Base-by-base conservation (phyloP, 768 basidiomycete genomes). In the Tulasnella sp. region DNA sequence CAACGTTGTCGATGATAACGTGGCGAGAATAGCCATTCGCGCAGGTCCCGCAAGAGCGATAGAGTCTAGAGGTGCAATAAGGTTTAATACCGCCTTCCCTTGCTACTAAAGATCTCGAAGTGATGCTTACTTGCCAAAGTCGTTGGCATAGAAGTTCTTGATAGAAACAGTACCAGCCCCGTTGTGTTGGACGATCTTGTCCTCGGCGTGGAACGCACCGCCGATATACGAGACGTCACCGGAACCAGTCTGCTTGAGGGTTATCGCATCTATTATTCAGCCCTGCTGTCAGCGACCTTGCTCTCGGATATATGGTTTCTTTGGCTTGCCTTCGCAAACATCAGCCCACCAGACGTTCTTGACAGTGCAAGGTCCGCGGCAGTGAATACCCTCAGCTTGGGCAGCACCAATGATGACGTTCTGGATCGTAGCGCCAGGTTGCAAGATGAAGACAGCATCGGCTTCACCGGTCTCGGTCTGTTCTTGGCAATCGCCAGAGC, bases 161-260 rank as follows among this genome's bases (percentile, higher is more conserved):
- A 75, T 75, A 3, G 41, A 50, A 11, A 75, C 74, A 3, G 74
- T 75, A 24, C 74, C 74, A 8, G 42, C 74, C 1, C 74, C 74
- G 75, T 80, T 80, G 34, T 80, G 80, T 44, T 80, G 80, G 12
- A 80, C 80, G 75, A 80, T 41, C 80, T 80, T 80, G 80, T 80
- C 75, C 31, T 60, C 50, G 18, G 75, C 80, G 18, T 77, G 31
- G 44, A 73, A 73, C 1, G 80, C 80, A 31, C 80, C 80, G 3
- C 80, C 80, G 80, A 80, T 80, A 42, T 76, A 73, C 1, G 80
- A 80, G 22, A 44, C 41, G 16, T 73, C 80, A 20, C 12, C 16
- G 20, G 73, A 2, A 4, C 73, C 73, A 7, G 80, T 54, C 50
- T 80, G 80, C 76, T 77, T 77, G 41, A 77, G 2, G 1, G 76